A percentile compares a stretch with the other conserved stretches of the same genome.
phyloP scores from a whole-genome alignment of 2,329 filamentous ascomycete species.

The Alternaria sp. region DNA sequence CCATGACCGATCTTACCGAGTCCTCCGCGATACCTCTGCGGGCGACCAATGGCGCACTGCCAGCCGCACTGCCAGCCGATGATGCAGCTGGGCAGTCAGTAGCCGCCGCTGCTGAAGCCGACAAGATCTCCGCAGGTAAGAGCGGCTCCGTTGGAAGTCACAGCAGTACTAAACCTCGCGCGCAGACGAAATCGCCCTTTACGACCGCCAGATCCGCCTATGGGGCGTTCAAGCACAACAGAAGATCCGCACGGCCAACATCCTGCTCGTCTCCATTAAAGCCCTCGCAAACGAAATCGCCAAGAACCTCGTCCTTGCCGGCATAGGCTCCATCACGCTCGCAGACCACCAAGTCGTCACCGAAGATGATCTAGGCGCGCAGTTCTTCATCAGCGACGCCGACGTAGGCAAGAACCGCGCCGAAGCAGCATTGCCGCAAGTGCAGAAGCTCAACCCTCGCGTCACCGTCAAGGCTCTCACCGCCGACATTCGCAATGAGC shows the following conservation, averaged over 20 bases:
- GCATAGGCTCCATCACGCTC: conserved; percentile 88
- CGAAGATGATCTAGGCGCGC: conserved; percentile 75
- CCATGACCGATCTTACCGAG: conserved; percentile 34
- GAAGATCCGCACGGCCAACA: conserved; percentile 84
- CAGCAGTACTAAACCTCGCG: conserved; percentile 4
- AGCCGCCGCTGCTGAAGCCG: conserved; percentile 51
- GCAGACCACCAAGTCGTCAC: conserved; percentile 79
- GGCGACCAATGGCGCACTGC: conserved; percentile 40
- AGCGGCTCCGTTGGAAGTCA: conserved; percentile 6
- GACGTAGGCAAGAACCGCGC: conserved; percentile 84
- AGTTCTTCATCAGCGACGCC: conserved; percentile 76
- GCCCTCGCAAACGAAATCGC: conserved; percentile 93
- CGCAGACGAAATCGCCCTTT: conserved; percentile 91
- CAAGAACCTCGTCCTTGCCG: conserved; percentile 95
- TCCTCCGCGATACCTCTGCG: conserved; percentile 16
- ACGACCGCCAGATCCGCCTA: conserved; percentile 95
- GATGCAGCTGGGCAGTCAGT: conserved; percentile 50
- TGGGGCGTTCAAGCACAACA: conserved; percentile 97
- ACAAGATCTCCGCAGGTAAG: conserved; percentile 54
- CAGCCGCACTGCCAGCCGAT: conserved; percentile 38
- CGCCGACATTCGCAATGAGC: conserved; percentile 64
- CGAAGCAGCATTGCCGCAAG: conserved; percentile 76
- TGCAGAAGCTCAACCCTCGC: conserved; percentile 88
- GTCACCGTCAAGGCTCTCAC: conserved; percentile 78
- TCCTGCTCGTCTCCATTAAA: conserved; percentile 87